Conservation (phyloP, 208 protist genomes). For the Acanthamoeba divionensis region DNA sequence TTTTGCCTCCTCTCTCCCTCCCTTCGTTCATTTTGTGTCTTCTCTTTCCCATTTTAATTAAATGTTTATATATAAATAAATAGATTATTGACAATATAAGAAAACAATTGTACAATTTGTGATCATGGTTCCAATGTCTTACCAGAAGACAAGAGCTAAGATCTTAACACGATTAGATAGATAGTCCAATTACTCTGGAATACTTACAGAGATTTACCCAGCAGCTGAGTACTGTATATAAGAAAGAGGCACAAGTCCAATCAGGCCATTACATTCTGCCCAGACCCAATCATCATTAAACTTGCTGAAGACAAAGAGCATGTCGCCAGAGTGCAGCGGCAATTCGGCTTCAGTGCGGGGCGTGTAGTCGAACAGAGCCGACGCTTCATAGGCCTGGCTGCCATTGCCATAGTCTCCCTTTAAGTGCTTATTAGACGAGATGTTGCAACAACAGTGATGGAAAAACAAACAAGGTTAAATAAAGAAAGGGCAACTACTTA, state of each 20-base stretch:
- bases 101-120: no score
- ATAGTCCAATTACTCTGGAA: no score
- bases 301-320: conserved; percentile 4
- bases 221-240: conserved; percentile 14
- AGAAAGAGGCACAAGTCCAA: conserved; percentile 16
- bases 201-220: no score
- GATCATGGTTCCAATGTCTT: no score
- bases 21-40: no score
- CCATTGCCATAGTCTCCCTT: neutral
- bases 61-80: no score
- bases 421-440: neutral
- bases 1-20: no score
- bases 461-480: neutral
- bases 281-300: conserved; percentile 34
- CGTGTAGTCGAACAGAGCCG: neutral
- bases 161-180: no score
- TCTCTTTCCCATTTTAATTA: no score
- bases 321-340: neutral
- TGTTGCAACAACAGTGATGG: neutral
- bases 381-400: conserved; percentile 2
- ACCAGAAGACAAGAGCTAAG: no score
- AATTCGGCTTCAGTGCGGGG: neutral
- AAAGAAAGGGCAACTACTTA: no score
- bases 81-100: no score
- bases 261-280: conserved; percentile 9